These are phyloP conservation scores for Flagelloscypha sp. DNA, from an alignment of 768 basidiomycete species.

Conservation along the genomic window DNA sequence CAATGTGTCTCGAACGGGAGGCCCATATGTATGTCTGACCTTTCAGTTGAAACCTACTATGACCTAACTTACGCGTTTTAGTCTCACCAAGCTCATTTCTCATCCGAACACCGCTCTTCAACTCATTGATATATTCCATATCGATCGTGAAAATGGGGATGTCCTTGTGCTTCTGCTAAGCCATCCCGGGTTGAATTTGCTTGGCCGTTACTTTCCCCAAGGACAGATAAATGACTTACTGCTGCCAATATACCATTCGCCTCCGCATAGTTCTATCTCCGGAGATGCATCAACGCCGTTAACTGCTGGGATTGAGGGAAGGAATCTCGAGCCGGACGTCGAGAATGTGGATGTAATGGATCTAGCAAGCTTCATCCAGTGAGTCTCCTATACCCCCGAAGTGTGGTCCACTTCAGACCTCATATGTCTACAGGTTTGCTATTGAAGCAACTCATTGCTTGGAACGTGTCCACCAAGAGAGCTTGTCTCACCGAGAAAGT, in stretches of 20 bases:
- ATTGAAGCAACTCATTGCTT: slow-evolving; percentile 69
- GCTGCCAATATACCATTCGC: slow-evolving; percentile 47
- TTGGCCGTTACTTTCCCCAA: slow-evolving; percentile 63
- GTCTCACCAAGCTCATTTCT: slow-evolving; percentile 3
- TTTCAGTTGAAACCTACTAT: neutral
- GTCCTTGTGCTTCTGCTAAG: slow-evolving; percentile 64
- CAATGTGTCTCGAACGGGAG: slow-evolving; percentile 65
- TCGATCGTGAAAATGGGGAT: slow-evolving; percentile 57
- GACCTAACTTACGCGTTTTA: neutral
- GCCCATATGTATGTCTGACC: slow-evolving; percentile 56
- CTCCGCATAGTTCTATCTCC: no score
- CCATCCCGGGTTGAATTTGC: slow-evolving; percentile 61
- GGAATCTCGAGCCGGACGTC: slow-evolving; percentile 33
- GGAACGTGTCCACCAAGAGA: slow-evolving; percentile 54
- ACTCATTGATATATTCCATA: slow-evolving; percentile 58
- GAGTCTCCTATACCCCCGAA: slow-evolving; percentile 14
- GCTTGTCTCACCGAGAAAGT: slow-evolving; percentile 66
- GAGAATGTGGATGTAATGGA: slow-evolving; percentile 69
- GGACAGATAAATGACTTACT: slow-evolving; percentile 60
- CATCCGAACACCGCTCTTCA: slow-evolving; percentile 37
- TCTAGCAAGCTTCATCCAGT: slow-evolving; percentile 70
- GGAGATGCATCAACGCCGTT: no score
- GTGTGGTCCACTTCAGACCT: slow-evolving; percentile 5
- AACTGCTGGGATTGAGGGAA: slow-evolving; percentile 39
- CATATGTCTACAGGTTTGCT: slow-evolving; percentile 43